These are phyloP conservation scores for Gleditsia sinensis DNA, from an alignment of 306 rosid species.

Conservation along the genomic window DNA sequence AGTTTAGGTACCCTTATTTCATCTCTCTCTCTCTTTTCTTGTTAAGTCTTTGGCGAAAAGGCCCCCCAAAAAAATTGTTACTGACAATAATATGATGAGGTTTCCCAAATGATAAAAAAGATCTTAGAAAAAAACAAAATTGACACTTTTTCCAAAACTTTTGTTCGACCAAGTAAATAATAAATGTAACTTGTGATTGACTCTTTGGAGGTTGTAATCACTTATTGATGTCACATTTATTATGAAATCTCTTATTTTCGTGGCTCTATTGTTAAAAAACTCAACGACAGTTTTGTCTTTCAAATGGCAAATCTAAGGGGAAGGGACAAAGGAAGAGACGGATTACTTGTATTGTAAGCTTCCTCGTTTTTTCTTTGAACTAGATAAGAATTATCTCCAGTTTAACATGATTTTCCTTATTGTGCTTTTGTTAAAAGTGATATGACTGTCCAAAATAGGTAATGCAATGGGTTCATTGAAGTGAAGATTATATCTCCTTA, in stretches of 20 bases:
- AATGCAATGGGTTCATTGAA: background rate
- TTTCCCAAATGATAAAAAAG: background rate
- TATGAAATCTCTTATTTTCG: background rate
- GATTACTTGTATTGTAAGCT: background rate
- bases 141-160: background rate
- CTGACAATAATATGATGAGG: background rate
- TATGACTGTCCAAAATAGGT: constrained; percentile 1
- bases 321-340: background rate
- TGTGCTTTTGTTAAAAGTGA: background rate
- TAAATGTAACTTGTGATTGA: constrained; percentile 17
- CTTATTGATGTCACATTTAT: background rate
- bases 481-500: too few species aligned
- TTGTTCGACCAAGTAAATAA: constrained; percentile 3
- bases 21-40: background rate
- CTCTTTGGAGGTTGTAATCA: background rate
- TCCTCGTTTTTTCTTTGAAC: background rate
- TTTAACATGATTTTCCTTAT: background rate
- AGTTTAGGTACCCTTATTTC: constrained; percentile 35
- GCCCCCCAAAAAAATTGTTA: constrained; percentile 1
- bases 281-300: background rate
- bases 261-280: background rate
- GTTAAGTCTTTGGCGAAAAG: background rate
- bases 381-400: background rate
- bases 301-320: background rate
- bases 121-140: background rate